Conservation (phyloP, 768 basidiomycete genomes). For the Terana coerulea region DNA sequence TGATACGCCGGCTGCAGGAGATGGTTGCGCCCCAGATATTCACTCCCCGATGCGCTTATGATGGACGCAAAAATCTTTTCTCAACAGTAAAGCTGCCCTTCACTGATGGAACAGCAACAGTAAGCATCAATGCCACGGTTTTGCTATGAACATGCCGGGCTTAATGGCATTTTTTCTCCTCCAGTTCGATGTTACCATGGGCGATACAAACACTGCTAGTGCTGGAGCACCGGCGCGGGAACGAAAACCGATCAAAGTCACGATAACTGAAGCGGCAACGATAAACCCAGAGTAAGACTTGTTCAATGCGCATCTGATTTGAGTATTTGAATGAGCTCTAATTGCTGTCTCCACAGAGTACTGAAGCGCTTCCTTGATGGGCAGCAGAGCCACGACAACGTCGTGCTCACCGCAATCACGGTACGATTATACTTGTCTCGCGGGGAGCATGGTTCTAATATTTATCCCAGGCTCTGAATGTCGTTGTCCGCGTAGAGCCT, state of each 20-base stretch:
- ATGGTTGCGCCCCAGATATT: slow-evolving; percentile 57
- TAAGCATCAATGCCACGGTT: too few species aligned
- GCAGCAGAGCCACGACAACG: slow-evolving; percentile 62
- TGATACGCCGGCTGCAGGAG: slow-evolving; percentile 64
- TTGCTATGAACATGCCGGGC: background rate
- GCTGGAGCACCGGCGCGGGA: slow-evolving; percentile 3
- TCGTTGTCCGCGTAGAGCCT: slow-evolving; percentile 76
- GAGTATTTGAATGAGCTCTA: too few species aligned
- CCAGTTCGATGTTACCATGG: slow-evolving; percentile 60
- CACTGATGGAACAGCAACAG: slow-evolving; percentile 51
- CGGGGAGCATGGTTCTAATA: background rate
- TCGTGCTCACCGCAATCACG: slow-evolving; percentile 62
- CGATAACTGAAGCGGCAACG: slow-evolving; percentile 63
- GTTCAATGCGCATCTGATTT: background rate
- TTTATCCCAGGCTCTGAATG: slow-evolving; percentile 56
- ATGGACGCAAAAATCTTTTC: slow-evolving; percentile 77
- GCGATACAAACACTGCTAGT: slow-evolving; percentile 32
- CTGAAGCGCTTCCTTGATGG: slow-evolving; percentile 62
- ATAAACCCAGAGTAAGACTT: slow-evolving; percentile 76
- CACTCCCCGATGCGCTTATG: slow-evolving; percentile 57
- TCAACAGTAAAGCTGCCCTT: slow-evolving; percentile 59
- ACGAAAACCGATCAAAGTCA: slow-evolving; percentile 62
- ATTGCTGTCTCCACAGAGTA: slow-evolving; percentile 48
- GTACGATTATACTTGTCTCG: slow-evolving; percentile 29
- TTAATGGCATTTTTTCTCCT: background rate